Base-by-base conservation (phyloP, 257 asterid genomes). In the Solanum peruvianum region DNA sequence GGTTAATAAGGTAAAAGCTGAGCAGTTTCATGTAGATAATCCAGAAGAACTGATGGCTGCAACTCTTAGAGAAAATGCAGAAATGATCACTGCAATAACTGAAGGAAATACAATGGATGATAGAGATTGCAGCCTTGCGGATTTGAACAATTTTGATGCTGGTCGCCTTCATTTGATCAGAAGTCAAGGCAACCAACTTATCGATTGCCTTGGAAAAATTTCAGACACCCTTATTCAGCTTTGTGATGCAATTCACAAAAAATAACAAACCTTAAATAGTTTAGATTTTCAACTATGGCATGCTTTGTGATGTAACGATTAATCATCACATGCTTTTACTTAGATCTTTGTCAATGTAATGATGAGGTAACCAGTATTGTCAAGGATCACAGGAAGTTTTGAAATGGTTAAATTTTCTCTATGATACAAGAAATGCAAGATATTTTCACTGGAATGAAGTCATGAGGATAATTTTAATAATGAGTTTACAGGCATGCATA, bases 141-240 rank as follows among this genome's bases (percentile, higher is more conserved):
- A 92, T 87, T 77, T 89, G 89, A 93, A 87, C 89, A 91, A 91
- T 44, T 66, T 84, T 3, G 98, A 92, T 87, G 92, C 91, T 49
- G 86, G 88, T 25, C 90, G 91, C 83, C 89, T 85, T 49, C 96
- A 93, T 87, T 75, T 89, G 6, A 87, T 90, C 20, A 91, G 98
- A 89, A 89, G 88, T 29, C 94, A 93, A 88, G 98, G 96, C 35
- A 95, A 92, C 88, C 87, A 92, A 88, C 93, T 96, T 85, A 94
- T 96, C 7, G 93, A 92, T 60, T 90, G 91, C 89, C 94, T 96
- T 35, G 94, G 93, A 18, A 89, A 87, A 60, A 91, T 96, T 49
- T 91, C 94, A 12, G 85, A 87, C 20, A 94, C 93, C 58, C 96
- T 96, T 88, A 89, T 87, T 83, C 94, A 92, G 92, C 91, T 94